phyloP scores from a whole-genome alignment of 2,329 filamentous ascomycete species.

The Bertia moriformis region DNA sequence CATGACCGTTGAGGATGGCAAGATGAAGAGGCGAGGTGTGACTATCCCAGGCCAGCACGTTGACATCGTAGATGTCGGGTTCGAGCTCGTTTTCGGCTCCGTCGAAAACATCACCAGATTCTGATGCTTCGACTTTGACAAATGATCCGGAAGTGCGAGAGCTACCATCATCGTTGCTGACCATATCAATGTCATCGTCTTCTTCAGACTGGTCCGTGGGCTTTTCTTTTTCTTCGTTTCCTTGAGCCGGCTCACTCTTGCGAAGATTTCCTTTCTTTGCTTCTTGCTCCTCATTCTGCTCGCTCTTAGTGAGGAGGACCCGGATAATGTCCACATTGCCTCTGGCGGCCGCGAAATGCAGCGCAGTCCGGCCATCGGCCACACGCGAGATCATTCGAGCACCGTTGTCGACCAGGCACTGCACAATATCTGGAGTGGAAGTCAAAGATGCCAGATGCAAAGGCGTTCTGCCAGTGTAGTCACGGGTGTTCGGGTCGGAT shows the following conservation, averaged over 20 bases:
- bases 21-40: constrained; percentile 63
- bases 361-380: constrained; percentile 65
- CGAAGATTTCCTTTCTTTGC: constrained; percentile 36
- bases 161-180: constrained; percentile 27
- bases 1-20: constrained; percentile 61
- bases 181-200: constrained; percentile 28
- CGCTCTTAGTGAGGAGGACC: constrained; percentile 59
- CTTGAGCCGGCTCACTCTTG: constrained; percentile 16
- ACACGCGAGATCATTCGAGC: constrained; percentile 61
- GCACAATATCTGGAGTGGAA: constrained; percentile 57
- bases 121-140: constrained; percentile 41
- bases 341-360: constrained; percentile 66
- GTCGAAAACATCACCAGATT: constrained; percentile 8
- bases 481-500: constrained; percentile 57
- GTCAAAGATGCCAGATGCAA: constrained; percentile 61
- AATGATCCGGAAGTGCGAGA: constrained; percentile 58
- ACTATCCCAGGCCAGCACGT: constrained; percentile 67
- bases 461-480: constrained; percentile 66
- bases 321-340: constrained; percentile 57
- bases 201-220: constrained; percentile 7
- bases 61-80: constrained; percentile 67
- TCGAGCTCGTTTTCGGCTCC: constrained; percentile 42
- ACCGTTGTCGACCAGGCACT: constrained; percentile 55
- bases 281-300: constrained; percentile 57
- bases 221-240: constrained; percentile 9